Percentiles rank a stretch among this genome's conserved stretches.
Evolutionary conservation across 2,329 filamentous ascomycete species (phyloP).

Genomic region (Penicillium sp.): DNA sequence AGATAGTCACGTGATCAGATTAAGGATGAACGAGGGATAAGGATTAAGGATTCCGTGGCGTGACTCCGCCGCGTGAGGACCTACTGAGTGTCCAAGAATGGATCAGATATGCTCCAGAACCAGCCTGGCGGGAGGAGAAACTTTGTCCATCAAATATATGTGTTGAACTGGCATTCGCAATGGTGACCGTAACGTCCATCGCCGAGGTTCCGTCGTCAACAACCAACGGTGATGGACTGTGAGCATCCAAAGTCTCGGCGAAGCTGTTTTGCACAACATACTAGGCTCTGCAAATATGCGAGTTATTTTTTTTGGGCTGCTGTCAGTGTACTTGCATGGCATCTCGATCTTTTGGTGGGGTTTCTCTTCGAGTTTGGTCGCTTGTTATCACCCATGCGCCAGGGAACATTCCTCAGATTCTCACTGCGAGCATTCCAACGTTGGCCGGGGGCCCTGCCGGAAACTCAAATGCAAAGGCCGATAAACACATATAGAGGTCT

Average conservation of each 20-base stretch:
- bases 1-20: no score
- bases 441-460: background rate
- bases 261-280: background rate
- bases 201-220: background rate
- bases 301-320: background rate
- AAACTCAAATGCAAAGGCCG: background rate
- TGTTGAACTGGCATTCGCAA: no score
- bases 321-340: background rate
- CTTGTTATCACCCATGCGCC: background rate
- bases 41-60: no score
- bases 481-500: background rate
- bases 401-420: background rate
- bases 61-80: no score
- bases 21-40: no score
- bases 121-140: no score
- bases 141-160: no score
- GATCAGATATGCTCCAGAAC: no score
- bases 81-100: no score
- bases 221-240: background rate
- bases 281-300: background rate
- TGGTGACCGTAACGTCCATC: no score
- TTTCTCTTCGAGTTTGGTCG: background rate
- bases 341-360: background rate
- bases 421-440: background rate
- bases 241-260: background rate